A percentile compares a stretch with the other conserved stretches of the same genome.
phyloP scores from a whole-genome alignment of 768 basidiomycete species.

The Russula vinacea region DNA sequence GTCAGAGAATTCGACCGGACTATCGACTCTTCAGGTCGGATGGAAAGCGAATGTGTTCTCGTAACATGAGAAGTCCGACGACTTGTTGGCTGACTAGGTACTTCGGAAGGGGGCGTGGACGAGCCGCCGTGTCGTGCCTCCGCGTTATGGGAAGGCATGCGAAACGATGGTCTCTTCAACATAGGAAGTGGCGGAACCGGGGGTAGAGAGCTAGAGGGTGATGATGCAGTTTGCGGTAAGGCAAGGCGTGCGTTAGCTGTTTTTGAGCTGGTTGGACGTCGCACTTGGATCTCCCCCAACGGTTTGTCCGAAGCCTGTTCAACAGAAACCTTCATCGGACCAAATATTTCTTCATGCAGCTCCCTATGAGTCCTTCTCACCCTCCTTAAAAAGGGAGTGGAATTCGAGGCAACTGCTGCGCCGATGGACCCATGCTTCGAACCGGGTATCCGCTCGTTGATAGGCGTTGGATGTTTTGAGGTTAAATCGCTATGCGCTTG shows the following conservation, averaged over 20 bases:
- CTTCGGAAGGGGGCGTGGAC: background rate
- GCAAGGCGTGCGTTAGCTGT: conserved; percentile 24
- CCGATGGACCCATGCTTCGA: background rate
- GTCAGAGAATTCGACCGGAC: background rate
- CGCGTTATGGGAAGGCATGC: background rate
- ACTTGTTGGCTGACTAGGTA: background rate
- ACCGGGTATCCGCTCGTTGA: background rate
- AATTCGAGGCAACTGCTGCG: background rate
- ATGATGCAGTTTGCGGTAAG: conserved; percentile 20
- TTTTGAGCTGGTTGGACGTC: conserved; percentile 30
- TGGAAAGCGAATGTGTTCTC: conserved; percentile 1
- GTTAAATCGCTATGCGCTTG: background rate
- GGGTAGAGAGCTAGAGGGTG: conserved; percentile 21
- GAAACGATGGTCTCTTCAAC: background rate
- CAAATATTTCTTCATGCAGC: conserved; percentile 17
- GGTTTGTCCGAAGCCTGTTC: background rate
- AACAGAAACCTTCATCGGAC: background rate
- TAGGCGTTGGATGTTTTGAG: background rate
- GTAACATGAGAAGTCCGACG: background rate
- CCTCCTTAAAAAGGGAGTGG: background rate
- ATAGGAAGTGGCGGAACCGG: conserved; percentile 30
- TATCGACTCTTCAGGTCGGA: conserved; percentile 6
- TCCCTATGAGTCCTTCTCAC: conserved; percentile 11
- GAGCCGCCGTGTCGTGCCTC: background rate
- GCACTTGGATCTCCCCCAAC: background rate